Base-by-base conservation (phyloP, 768 basidiomycete species). In the Hortiboletus flavorubellus region DNA sequence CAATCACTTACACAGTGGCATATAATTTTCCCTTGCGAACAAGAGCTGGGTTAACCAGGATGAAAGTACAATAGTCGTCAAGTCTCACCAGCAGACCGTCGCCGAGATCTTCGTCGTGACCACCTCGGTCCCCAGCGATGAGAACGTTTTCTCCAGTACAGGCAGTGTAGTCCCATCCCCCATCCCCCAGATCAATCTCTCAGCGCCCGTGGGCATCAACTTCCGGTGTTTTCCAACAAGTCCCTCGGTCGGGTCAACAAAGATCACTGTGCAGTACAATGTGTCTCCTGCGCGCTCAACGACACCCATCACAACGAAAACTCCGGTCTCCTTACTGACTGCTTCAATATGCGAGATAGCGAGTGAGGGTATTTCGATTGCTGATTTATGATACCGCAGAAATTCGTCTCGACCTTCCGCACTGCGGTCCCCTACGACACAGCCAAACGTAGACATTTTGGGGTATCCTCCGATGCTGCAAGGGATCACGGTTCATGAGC, bases 21-120 rank as follows among this genome's bases (percentile, higher is more conserved):
- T 85, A 56, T 84, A 85, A 62, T 86, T 86, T 57, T 87, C 86
- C 85, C 85, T 86, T 48, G 49, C 11, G n/a, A n/a, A 42, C 31
- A 11, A 34, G 30, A 23, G 18, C 40, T 16, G 16, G 9, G 18
- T 48, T 3, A 51, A 53, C n/a, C 12, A 0, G 49, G 41, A 33
- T 31, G 5, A 35, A 37, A 18, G 33, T 4, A 14, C 16, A 12
- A 12, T 26, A 4, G 9, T 6, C 21, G 33, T 31, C 8, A 18
- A 12, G 14, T 58, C 79, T 68, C 52, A 80, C 83, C 84, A 84
- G 61, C 84, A 84, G 40, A 84, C 82, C 2, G 80, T 73, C 2
- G 80, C 81, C 8, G 80, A 78, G 1, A 86, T 58, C 61, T 82
- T 84, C 10, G 80, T 69, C 9, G 56, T 66, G 14, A 78, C 68